Evolutionary conservation across 2,329 filamentous ascomycete genomes (phyloP).

Genomic region (Trichoderma guizhouense): DNA sequence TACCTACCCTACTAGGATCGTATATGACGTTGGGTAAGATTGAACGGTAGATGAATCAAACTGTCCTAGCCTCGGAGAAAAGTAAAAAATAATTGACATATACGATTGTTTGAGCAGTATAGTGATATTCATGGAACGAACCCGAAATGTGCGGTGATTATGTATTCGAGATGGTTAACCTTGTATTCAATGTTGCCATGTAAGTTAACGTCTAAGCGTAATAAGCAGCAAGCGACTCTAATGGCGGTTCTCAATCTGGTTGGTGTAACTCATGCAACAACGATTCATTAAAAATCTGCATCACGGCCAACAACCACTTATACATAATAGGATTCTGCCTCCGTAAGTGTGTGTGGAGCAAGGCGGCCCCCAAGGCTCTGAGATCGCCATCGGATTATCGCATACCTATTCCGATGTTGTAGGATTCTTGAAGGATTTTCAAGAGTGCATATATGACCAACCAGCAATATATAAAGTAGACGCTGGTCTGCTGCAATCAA

Average conservation of each 20-base stretch:
- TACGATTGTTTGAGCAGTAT: too few species aligned
- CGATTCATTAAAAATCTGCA: neutral
- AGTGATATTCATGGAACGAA: too few species aligned
- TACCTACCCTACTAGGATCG: neutral
- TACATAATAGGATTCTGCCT: neutral
- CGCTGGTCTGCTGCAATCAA: neutral
- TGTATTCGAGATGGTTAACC: neutral
- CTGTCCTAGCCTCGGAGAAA: neutral
- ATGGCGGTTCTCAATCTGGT: neutral
- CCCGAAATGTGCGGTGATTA: neutral
- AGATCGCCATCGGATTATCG: neutral
- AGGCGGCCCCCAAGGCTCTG: neutral
- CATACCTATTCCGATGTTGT: neutral
- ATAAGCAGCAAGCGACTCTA: neutral
- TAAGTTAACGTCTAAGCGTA: neutral
- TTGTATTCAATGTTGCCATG: neutral
- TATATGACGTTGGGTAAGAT: neutral
- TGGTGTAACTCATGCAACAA: neutral
- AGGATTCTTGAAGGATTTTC: neutral
- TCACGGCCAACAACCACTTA: neutral
- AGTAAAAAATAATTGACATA: too few species aligned
- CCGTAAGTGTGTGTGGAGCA: neutral
- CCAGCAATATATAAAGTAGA: neutral
- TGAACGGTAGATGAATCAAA: neutral
- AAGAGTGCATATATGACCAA: neutral